Evolutionary conservation across 345 rosid genomes (phyloP).

Genomic region (Ricinus communis): DNA sequence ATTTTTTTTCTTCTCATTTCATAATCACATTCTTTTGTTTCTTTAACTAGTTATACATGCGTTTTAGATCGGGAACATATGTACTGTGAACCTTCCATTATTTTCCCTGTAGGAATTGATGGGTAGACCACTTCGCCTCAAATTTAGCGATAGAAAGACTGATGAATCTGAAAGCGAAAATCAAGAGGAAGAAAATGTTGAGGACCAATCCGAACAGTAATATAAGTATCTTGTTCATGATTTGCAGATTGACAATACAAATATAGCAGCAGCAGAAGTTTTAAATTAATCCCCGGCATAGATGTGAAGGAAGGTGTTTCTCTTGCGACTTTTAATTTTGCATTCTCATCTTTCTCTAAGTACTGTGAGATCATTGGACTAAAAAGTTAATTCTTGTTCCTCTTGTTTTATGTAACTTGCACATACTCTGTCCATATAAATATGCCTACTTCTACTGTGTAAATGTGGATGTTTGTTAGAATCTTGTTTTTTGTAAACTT

Average conservation of each 20-base stretch:
- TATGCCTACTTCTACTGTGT: too few species aligned
- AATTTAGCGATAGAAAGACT: conserved; percentile 49
- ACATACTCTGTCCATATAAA: too few species aligned
- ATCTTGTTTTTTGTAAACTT: too few species aligned
- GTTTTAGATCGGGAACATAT: not conserved
- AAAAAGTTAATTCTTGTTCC: not conserved
- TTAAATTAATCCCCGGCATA: not conserved
- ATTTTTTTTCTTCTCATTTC: too few species aligned
- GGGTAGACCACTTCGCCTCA: conserved; percentile 75
- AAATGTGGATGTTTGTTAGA: too few species aligned
- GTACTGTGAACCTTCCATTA: conserved; percentile 9
- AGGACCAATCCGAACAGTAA: conserved; percentile 30
- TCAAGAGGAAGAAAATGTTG: conserved; percentile 28
- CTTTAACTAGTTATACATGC: too few species aligned
- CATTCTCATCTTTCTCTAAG: not conserved
- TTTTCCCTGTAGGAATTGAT: conserved; percentile 60
- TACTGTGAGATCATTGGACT: not conserved
- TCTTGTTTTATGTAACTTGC: too few species aligned
- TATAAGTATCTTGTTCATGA: conserved; percentile 12
- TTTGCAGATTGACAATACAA: conserved; percentile 14
- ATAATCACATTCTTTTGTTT: too few species aligned
- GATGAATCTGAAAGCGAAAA: conserved; percentile 46
- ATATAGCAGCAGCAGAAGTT: conserved; percentile 13
- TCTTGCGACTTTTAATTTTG: conserved; percentile 8
- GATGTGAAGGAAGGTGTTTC: conserved; percentile 10